Percentiles rank a stretch among this genome's conserved stretches.
Evolutionary conservation across 805 yeast genomes (phyloP).

Genomic region (Candida germanica): DNA sequence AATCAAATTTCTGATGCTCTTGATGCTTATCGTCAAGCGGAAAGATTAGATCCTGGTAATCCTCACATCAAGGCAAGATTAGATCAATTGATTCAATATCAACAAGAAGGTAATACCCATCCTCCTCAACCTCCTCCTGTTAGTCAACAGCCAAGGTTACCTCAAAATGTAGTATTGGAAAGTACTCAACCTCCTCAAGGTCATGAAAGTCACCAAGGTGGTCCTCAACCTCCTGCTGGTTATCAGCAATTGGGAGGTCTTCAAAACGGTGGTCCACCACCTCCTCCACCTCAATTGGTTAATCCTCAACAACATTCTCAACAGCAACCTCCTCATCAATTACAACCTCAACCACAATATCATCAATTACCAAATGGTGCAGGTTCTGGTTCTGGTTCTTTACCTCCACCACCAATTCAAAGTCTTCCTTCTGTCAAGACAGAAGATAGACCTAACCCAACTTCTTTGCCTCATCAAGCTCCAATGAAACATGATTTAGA

Average conservation of each 20-base stretch:
- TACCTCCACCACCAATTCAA: constrained; percentile 5
- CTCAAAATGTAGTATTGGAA: constrained; percentile 63
- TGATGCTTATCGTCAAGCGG: constrained; percentile 96
- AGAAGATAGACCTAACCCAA: not conserved
- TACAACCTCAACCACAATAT: constrained; percentile 5
- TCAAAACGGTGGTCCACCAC: constrained; percentile 2
- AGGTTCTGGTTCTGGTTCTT: too few species aligned
- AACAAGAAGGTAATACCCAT: constrained; percentile 63
- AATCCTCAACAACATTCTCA: constrained; percentile 1
- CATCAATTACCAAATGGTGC: constrained; percentile 2
- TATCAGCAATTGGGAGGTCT: constrained; percentile 4
- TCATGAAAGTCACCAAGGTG: constrained; percentile 12
- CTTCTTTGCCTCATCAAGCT: constrained; percentile 5
- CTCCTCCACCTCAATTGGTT: constrained; percentile 9
- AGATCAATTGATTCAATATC: constrained; percentile 74
- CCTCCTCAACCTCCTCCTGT: constrained; percentile 68
- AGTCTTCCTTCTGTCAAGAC: not conserved
- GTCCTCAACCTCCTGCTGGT: constrained; percentile 5
- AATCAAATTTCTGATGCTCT: constrained; percentile 92
- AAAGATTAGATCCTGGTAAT: constrained; percentile 89
- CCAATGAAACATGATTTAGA: constrained; percentile 36
- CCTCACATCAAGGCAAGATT: constrained; percentile 92
- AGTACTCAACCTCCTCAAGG: constrained; percentile 28
- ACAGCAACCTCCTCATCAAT: constrained; percentile 1
- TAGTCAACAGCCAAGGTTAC: constrained; percentile 58